These are phyloP conservation scores for Yamadazyma songkhlaensis DNA, from an alignment of 1,139 yeast genomes.

Conservation along the genomic window DNA sequence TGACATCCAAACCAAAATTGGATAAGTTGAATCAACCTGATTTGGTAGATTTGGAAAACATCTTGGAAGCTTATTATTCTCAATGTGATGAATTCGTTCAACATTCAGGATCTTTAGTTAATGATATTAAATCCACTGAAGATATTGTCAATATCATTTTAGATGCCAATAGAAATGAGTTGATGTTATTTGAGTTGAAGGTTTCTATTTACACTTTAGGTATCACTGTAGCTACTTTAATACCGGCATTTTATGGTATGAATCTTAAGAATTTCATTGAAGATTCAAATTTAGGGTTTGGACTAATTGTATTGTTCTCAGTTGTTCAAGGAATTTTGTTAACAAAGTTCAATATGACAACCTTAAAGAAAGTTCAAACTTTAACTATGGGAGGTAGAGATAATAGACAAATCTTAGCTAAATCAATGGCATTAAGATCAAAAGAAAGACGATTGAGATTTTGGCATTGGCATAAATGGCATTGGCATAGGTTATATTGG, in stretches of 20 bases:
- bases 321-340: constrained; percentile 44
- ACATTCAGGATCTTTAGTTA: constrained; percentile 78
- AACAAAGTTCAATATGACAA: constrained; percentile 43
- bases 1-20: constrained; percentile 39
- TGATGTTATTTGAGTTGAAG: constrained; percentile 85
- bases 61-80: constrained; percentile 87
- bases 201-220: constrained; percentile 86
- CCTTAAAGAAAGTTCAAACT: constrained; percentile 55
- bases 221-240: constrained; percentile 64
- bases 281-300: constrained; percentile 67
- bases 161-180: constrained; percentile 91
- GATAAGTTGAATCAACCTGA: constrained; percentile 12
- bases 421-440: constrained; percentile 3
- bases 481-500: constrained; percentile 19
- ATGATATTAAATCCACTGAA: constrained; percentile 89
- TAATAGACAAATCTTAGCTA: constrained; percentile 5
- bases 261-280: constrained; percentile 88
- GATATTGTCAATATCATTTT: constrained; percentile 93
- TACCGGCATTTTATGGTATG: constrained; percentile 87
- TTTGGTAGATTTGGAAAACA: constrained; percentile 69
- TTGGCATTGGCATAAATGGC: constrained; percentile 11
- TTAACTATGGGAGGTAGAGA: constrained; percentile 50
- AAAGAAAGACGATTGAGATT: constrained; percentile 16
- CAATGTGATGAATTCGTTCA: constrained; percentile 98
- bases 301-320: constrained; percentile 51